Evolutionary conservation across 192 early-diverging fungal species (phyloP).

Genomic region (Coemansia sp.): DNA sequence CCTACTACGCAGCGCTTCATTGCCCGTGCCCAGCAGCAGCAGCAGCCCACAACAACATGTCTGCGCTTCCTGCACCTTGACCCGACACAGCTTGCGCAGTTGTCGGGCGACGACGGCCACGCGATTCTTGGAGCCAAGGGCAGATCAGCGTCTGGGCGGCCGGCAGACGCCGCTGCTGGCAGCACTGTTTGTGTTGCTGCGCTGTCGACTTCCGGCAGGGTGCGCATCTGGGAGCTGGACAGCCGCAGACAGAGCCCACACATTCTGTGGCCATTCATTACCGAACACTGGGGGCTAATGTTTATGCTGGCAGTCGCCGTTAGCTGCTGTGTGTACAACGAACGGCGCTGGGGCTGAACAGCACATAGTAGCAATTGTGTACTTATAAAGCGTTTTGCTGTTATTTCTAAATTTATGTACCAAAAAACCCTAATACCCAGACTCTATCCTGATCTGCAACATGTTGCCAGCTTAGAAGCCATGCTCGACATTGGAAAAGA

Average conservation of each 20-base stretch:
- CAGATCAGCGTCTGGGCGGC: background rate
- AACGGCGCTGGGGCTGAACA: conserved; percentile 45
- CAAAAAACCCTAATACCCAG: too few species aligned
- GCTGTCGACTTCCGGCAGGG: conserved; percentile 27
- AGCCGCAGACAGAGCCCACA: conserved; percentile 45
- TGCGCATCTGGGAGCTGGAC: conserved; percentile 53
- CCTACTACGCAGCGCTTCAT: conserved; percentile 38
- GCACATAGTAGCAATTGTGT: background rate
- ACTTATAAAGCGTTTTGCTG: too few species aligned
- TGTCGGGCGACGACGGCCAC: background rate
- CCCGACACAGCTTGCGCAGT: conserved; percentile 22
- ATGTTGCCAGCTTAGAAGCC: background rate
- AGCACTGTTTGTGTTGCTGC: conserved; percentile 27
- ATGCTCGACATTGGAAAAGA: conserved; percentile 53
- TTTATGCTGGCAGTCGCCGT: conserved; percentile 49
- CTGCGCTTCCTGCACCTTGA: conserved; percentile 49
- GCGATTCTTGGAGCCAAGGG: background rate
- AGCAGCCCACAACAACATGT: conserved; percentile 38
- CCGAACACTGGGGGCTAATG: conserved; percentile 54
- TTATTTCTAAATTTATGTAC: too few species aligned
- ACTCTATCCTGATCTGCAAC: too few species aligned
- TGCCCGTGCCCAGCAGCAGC: conserved; percentile 23
- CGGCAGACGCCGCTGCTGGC: background rate
- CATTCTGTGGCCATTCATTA: conserved; percentile 52
- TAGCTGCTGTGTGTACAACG: conserved; percentile 52